These are phyloP conservation scores for Calvatia gigantea DNA, from an alignment of 768 basidiomycete genomes.

Conservation along the genomic window DNA sequence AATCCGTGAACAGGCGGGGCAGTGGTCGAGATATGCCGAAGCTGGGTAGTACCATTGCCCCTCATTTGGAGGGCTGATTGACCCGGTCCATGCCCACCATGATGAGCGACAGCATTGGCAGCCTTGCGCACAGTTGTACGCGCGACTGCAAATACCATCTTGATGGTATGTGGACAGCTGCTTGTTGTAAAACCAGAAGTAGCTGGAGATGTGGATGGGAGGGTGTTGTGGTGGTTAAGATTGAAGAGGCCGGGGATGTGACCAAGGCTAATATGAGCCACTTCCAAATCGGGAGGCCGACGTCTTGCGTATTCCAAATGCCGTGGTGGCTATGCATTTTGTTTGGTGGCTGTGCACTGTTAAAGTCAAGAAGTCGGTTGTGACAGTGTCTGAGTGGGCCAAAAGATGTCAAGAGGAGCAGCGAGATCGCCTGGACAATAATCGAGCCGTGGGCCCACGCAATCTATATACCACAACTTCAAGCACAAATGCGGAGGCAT, in stretches of 20 bases:
- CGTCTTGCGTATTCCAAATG: neutral
- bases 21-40: constrained; percentile 35
- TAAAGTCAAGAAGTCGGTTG: too few species aligned
- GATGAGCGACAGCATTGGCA: constrained; percentile 27
- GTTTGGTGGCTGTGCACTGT: neutral
- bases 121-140: constrained; percentile 39
- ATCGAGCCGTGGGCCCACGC: too few species aligned
- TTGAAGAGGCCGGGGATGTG: neutral
- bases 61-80: constrained; percentile 21
- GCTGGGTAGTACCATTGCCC: constrained; percentile 42
- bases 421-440: too few species aligned
- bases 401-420: too few species aligned
- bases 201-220: neutral
- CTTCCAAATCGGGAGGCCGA: constrained; percentile 6
- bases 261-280: neutral
- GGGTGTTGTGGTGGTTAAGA: neutral
- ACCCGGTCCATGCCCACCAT: constrained; percentile 22
- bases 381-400: too few species aligned
- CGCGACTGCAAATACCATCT: constrained; percentile 40
- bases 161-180: neutral
- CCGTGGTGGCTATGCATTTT: constrained; percentile 8
- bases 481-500: too few species aligned
- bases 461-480: too few species aligned
- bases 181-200: neutral
- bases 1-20: constrained; percentile 12